Percentiles rank a stretch among this genome's conserved stretches.
Evolutionary conservation across 1,284 basidiomycete genomes (phyloP).

Genomic region (Vanrija sp.): DNA sequence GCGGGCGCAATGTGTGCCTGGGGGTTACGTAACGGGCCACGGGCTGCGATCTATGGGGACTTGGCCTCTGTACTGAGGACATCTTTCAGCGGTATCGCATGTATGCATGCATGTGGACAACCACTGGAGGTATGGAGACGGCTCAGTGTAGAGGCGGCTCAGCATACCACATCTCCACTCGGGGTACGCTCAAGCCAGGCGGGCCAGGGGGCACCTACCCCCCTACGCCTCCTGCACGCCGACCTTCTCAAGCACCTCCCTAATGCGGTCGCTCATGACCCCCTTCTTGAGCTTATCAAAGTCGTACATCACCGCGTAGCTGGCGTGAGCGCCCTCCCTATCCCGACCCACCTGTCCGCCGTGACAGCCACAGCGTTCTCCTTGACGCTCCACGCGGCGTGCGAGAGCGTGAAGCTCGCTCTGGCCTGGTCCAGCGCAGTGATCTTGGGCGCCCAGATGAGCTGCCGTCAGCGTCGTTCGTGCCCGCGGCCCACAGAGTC

Average conservation of each 20-base stretch:
- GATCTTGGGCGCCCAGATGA: conserved; percentile 36
- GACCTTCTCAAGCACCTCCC: conserved; percentile 20
- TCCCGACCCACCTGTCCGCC: conserved; percentile 7
- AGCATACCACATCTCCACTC: too few species aligned
- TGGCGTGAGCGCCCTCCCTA: conserved; percentile 1
- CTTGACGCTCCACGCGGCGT: conserved; percentile 38
- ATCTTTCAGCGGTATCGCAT: too few species aligned
- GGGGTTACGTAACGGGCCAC: not conserved
- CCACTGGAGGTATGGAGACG: too few species aligned
- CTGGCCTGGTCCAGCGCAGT: conserved; percentile 32
- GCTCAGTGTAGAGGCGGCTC: too few species aligned
- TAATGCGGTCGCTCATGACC: conserved; percentile 31
- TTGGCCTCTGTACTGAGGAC: too few species aligned
- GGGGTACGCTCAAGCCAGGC: too few species aligned
- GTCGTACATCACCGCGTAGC: conserved; percentile 46
- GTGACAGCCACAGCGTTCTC: conserved; percentile 37
- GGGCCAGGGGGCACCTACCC: too few species aligned
- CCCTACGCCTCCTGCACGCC: not conserved
- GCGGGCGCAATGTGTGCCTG: not conserved
- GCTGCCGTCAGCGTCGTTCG: conserved; percentile 17
- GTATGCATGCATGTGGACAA: too few species aligned
- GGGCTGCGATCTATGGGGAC: too few species aligned
- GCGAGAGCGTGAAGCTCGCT: conserved; percentile 32
- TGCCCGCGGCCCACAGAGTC: conserved; percentile 32
- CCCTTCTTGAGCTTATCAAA: conserved; percentile 40